Conservation (phyloP, 805 yeast species). For the Teunomyces funiuensis region DNA sequence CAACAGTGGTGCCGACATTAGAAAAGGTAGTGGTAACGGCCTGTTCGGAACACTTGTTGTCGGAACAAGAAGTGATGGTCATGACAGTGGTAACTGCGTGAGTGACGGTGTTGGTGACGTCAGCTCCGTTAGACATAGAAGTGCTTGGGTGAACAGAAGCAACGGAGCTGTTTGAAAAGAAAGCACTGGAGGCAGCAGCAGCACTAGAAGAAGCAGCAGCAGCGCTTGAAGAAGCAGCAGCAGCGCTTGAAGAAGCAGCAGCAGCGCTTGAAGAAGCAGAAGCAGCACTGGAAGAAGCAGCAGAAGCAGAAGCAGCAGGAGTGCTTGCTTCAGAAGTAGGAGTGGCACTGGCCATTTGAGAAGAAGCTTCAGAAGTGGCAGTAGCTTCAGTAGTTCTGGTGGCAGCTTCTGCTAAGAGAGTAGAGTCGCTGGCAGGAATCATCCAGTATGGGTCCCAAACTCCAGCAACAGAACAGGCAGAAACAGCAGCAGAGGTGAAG, state of each 20-base stretch:
- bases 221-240: background rate
- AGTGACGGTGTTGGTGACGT: slow-evolving; percentile 10
- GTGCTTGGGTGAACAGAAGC: slow-evolving; percentile 2
- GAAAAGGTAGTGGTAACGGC: too few relatives aligned
- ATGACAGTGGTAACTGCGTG: slow-evolving; percentile 24
- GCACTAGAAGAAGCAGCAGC: background rate
- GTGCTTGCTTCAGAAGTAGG: background rate
- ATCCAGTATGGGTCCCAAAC: slow-evolving; percentile 36
- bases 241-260: background rate
- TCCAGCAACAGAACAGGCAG: slow-evolving; percentile 36
- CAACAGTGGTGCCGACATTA: slow-evolving; percentile 30
- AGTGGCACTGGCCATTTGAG: slow-evolving; percentile 12
- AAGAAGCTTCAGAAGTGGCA: slow-evolving; percentile 9
- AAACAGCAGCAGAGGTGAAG: slow-evolving; percentile 32
- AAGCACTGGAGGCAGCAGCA: background rate
- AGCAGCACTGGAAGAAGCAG: slow-evolving; percentile 4
- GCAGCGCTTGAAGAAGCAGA: background rate
- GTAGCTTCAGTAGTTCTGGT: slow-evolving; percentile 18
- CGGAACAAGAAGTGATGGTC: slow-evolving; percentile 35
- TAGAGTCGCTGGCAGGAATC: slow-evolving; percentile 23
- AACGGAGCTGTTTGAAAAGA: background rate
- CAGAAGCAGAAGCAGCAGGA: background rate
- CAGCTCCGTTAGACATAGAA: slow-evolving; percentile 9
- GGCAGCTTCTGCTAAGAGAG: slow-evolving; percentile 27
- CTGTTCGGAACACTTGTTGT: slow-evolving; percentile 24